Percentiles rank a stretch among this genome's conserved stretches.
phyloP scores from a whole-genome alignment of 257 asterid species.

The Cinchona pubescens region DNA sequence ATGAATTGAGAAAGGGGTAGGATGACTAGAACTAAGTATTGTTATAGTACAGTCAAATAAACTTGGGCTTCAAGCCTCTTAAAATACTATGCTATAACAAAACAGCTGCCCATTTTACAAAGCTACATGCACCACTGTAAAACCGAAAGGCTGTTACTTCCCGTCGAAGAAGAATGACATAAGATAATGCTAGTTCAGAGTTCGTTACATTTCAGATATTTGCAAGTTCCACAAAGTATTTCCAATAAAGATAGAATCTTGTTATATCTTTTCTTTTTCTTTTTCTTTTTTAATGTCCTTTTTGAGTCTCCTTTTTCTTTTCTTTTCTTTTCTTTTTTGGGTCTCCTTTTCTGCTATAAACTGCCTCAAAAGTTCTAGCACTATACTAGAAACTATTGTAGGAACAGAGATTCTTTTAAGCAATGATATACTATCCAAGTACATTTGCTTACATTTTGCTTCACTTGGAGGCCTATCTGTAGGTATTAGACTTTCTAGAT shows the following conservation, averaged over 20 bases:
- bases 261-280: background rate
- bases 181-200: background rate
- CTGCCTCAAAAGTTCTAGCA: background rate
- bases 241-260: background rate
- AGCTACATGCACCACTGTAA: background rate
- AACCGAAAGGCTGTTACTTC: background rate
- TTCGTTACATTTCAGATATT: background rate
- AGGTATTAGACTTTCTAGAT: background rate
- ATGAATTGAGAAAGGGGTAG: background rate
- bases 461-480: background rate
- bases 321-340: background rate
- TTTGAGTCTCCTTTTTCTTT: background rate
- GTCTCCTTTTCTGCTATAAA: background rate
- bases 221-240: background rate
- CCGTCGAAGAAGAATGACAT: background rate
- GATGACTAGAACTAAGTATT: background rate
- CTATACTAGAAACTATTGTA: no score
- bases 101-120: background rate
- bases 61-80: background rate
- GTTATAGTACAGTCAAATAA: no score
- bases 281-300: no score
- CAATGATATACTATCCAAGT: background rate
- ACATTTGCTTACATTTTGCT: background rate
- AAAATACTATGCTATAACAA: background rate
- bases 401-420: background rate